Evolutionary conservation across 1,284 basidiomycete genomes (phyloP).

Genomic region (Cerrena zonata): DNA sequence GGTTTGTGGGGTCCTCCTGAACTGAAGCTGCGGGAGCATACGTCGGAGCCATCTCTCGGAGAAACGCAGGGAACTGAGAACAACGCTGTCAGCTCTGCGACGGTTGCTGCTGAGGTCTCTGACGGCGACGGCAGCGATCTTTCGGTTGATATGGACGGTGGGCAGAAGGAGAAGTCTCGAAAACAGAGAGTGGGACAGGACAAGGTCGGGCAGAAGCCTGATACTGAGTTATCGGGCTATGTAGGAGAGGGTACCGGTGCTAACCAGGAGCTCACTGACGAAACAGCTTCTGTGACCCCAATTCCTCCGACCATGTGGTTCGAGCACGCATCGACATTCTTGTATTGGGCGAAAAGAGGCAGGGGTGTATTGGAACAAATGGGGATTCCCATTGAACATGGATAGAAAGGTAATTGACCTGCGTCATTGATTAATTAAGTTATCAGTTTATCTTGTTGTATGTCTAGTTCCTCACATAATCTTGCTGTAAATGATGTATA

Average conservation of each 20-base stretch:
- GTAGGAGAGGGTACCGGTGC: not conserved
- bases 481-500: too few relatives aligned
- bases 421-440: too few relatives aligned
- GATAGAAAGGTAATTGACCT: too few relatives aligned
- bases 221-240: not conserved
- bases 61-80: not conserved
- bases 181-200: slow-evolving; percentile 1
- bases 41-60: slow-evolving; percentile 2
- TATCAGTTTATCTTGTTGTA: too few relatives aligned
- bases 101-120: not conserved
- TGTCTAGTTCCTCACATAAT: too few relatives aligned
- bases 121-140: not conserved
- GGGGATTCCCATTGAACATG: slow-evolving; percentile 43
- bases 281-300: not conserved
- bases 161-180: slow-evolving; percentile 13
- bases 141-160: not conserved
- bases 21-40: slow-evolving; percentile 5
- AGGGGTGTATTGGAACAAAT: slow-evolving; percentile 41
- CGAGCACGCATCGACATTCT: slow-evolving; percentile 36
- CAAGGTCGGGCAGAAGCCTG: not conserved
- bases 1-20: slow-evolving; percentile 40
- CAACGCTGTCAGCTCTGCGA: slow-evolving; percentile 7
- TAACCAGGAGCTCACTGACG: not conserved
- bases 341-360: slow-evolving; percentile 50
- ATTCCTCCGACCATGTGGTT: slow-evolving; percentile 46